Conservation (phyloP, 768 basidiomycete genomes). For the Russula virescens region DNA sequence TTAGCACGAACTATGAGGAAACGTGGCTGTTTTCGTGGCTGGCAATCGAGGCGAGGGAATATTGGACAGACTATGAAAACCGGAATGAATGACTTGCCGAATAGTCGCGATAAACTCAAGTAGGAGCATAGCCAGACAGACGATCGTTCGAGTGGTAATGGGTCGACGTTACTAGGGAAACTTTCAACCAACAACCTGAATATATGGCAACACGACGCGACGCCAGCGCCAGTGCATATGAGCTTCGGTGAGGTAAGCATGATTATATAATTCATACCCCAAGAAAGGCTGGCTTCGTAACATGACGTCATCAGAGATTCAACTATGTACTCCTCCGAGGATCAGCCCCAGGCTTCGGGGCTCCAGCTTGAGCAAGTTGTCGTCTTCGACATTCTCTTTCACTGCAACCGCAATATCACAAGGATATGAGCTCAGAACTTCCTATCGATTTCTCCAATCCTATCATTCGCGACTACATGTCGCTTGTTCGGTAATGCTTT, state of each 20-base stretch:
- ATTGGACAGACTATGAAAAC: background rate
- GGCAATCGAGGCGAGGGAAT: background rate
- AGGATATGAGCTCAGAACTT: constrained; percentile 43
- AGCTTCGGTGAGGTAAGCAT: too few relatives aligned
- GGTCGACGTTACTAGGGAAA: background rate
- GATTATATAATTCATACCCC: too few relatives aligned
- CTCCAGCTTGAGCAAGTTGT: background rate
- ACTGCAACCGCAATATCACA: background rate
- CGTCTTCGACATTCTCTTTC: background rate
- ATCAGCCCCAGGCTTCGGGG: too few relatives aligned
- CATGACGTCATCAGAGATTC: too few relatives aligned
- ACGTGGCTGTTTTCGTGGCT: constrained; percentile 5
- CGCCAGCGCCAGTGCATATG: too few relatives aligned
- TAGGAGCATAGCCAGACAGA: background rate
- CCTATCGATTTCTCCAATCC: constrained; percentile 58
- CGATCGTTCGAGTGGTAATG: background rate
- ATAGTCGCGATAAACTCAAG: background rate
- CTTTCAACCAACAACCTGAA: too few relatives aligned
- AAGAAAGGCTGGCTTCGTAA: too few relatives aligned
- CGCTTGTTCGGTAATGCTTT: constrained; percentile 49
- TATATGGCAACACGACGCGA: too few relatives aligned
- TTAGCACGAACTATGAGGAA: background rate
- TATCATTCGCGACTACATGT: constrained; percentile 57
- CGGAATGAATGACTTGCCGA: constrained; percentile 14
- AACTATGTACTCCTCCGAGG: background rate